Conservation (phyloP, 2,329 filamentous ascomycete genomes). For the Knufia petricola region DNA sequence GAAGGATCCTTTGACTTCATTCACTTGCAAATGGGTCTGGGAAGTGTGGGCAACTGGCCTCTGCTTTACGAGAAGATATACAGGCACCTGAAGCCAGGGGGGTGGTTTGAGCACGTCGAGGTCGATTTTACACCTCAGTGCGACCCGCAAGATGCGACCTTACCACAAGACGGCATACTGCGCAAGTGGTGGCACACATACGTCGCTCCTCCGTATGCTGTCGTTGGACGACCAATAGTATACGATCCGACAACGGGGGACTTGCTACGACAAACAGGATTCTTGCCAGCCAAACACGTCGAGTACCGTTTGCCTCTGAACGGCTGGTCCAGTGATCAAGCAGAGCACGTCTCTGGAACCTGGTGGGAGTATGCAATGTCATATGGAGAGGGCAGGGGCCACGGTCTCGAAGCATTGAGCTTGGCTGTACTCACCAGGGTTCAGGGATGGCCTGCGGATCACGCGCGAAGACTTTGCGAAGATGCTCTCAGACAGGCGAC, state of each 20-base stretch:
- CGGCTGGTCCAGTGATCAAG: conserved; percentile 57
- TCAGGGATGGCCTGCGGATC: conserved; percentile 49
- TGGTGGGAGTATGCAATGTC: conserved; percentile 78
- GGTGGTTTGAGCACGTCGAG: conserved; percentile 78
- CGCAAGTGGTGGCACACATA: conserved; percentile 55
- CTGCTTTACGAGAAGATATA: conserved; percentile 62
- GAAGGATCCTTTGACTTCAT: conserved; percentile 71
- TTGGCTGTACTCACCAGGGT: conserved; percentile 62
- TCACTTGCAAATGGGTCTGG: conserved; percentile 68
- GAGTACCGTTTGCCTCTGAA: conserved; percentile 63
- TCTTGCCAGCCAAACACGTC: conserved; percentile 66
- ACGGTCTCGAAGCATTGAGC: conserved; percentile 56
- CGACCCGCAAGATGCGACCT: conserved; percentile 56
- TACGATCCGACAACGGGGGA: conserved; percentile 51
- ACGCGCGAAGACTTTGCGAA: conserved; percentile 54
- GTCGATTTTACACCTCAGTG: conserved; percentile 71
- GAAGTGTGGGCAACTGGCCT: conserved; percentile 68
- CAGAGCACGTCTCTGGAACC: conserved; percentile 58
- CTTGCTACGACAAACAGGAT: conserved; percentile 61
- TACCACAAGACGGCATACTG: conserved; percentile 37
- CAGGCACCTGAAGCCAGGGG: conserved; percentile 67
- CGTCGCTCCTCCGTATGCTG: conserved; percentile 58
- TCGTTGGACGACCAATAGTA: conserved; percentile 54
- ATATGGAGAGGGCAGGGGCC: conserved; percentile 40
- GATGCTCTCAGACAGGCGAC: conserved; percentile 60